Evolutionary conservation across 2,329 filamentous ascomycete genomes (phyloP).

Genomic region (Paecilomyces sp.): DNA sequence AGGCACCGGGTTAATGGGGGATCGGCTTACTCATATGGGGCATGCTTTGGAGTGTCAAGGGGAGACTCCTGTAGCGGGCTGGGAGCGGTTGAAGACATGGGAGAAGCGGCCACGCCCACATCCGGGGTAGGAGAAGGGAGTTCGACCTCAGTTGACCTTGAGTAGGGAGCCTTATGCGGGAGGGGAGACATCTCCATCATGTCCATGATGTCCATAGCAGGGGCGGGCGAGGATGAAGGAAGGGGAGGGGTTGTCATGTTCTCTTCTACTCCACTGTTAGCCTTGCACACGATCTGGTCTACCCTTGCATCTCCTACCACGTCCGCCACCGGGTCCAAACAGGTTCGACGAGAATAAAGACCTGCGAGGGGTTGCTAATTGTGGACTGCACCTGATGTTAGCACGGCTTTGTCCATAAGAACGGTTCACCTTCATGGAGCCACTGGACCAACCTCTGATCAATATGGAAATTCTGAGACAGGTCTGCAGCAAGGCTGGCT

Average conservation of each 20-base stretch:
- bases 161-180: constrained; percentile 73
- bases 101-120: constrained; percentile 37
- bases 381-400: constrained; percentile 57
- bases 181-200: constrained; percentile 91
- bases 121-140: constrained; percentile 66
- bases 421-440: constrained; percentile 6
- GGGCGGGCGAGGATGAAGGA: constrained; percentile 72
- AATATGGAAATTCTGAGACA: constrained; percentile 95
- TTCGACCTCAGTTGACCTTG: constrained; percentile 53
- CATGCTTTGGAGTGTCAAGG: constrained; percentile 22
- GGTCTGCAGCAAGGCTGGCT: constrained; percentile 81
- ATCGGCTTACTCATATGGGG: constrained; percentile 28
- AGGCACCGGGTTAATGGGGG: background rate
- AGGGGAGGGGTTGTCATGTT: constrained; percentile 77
- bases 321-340: constrained; percentile 51
- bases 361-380: constrained; percentile 73
- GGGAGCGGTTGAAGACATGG: constrained; percentile 24
- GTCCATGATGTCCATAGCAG: constrained; percentile 73
- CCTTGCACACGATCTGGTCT: constrained; percentile 1
- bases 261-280: constrained; percentile 47
- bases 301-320: constrained; percentile 42
- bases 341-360: constrained; percentile 73
- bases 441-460: constrained; percentile 70
- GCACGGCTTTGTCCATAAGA: constrained; percentile 14
- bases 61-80: constrained; percentile 35